A percentile compares a stretch with the other conserved stretches of the same genome.
Conservation (phyloP, 306 rosid species). For the Echinosophora koreensis region DNA sequence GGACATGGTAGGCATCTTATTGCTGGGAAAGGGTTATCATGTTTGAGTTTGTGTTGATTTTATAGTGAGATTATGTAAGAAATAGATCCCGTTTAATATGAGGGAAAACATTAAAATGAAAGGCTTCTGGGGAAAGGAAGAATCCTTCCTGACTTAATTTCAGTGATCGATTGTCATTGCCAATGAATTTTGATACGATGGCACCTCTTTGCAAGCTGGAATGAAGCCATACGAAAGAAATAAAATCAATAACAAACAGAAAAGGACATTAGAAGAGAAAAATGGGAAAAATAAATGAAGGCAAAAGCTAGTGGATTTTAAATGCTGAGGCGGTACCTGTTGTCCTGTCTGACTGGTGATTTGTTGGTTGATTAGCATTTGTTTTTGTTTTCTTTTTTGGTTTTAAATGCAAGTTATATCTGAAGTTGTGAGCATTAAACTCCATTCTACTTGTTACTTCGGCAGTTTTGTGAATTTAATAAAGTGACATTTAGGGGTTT, state of each 20-base stretch:
- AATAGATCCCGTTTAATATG: conserved; percentile 1
- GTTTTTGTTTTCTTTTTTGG: no score
- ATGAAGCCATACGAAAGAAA: not conserved
- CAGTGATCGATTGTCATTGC: conserved; percentile 1
- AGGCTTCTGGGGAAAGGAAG: conserved; percentile 2
- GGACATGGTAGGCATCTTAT: conserved; percentile 14
- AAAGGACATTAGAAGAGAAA: conserved; percentile 1
- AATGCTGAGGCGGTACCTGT: not conserved
- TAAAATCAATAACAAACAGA: conserved; percentile 15
- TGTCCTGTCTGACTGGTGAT: not conserved
- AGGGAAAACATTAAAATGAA: not conserved
- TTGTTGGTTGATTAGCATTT: not conserved
- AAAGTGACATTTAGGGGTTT: not conserved
- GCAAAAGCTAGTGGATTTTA: conserved; percentile 20
- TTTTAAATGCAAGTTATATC: not conserved
- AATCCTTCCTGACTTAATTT: not conserved
- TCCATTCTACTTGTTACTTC: no score
- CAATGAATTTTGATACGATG: not conserved
- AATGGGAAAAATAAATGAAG: not conserved
- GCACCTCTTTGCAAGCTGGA: not conserved
- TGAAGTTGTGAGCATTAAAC: no score
- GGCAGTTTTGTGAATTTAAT: no score
- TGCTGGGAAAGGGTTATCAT: not conserved
- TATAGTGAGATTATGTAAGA: conserved; percentile 14
- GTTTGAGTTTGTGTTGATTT: conserved; percentile 31